Evolutionary conservation across 2,329 filamentous ascomycete genomes (phyloP).

Genomic region (Colletotrichum caudatum): DNA sequence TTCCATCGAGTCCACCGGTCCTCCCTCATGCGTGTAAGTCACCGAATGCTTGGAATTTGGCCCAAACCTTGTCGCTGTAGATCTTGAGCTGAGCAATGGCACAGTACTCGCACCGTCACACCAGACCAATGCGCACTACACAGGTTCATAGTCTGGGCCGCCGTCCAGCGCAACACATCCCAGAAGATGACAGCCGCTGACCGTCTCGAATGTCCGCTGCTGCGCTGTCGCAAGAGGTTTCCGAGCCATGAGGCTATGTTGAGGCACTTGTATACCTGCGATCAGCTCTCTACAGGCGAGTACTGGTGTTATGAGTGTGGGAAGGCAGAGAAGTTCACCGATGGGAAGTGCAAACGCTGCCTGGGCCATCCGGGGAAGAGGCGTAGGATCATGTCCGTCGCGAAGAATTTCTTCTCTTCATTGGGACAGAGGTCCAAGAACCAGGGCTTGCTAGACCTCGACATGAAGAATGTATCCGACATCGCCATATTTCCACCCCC

Average conservation of each 20-base stretch:
- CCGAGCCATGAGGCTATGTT: conserved; percentile 66
- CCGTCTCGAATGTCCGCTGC: conserved; percentile 63
- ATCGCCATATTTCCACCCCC: conserved; percentile 53
- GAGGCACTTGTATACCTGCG: conserved; percentile 63
- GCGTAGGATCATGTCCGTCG: conserved; percentile 64
- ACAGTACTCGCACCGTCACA: conserved; percentile 59
- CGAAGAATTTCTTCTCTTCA: conserved; percentile 66
- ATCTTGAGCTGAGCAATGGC: conserved; percentile 13
- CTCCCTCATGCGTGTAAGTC: conserved; percentile 52
- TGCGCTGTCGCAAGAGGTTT: conserved; percentile 64
- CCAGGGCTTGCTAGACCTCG: conserved; percentile 47
- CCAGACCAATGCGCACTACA: conserved; percentile 65
- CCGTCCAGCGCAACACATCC: conserved; percentile 65
- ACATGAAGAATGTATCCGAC: conserved; percentile 51
- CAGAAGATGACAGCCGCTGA: conserved; percentile 61
- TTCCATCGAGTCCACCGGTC: conserved; percentile 43
- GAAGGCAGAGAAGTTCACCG: conserved; percentile 64
- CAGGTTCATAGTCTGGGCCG: conserved; percentile 68
- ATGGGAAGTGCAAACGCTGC: conserved; percentile 63
- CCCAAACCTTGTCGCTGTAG: conserved; percentile 4
- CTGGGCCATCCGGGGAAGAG: conserved; percentile 64
- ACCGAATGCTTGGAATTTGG: conserved; percentile 10
- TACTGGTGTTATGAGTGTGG: conserved; percentile 69
- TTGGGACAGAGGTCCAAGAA: conserved; percentile 62
- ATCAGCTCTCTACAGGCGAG: conserved; percentile 62